Percentiles rank a stretch among this genome's conserved stretches.
Evolutionary conservation across 2,329 filamentous ascomycete genomes (phyloP).

Genomic region (Sclerotinia subarctica): DNA sequence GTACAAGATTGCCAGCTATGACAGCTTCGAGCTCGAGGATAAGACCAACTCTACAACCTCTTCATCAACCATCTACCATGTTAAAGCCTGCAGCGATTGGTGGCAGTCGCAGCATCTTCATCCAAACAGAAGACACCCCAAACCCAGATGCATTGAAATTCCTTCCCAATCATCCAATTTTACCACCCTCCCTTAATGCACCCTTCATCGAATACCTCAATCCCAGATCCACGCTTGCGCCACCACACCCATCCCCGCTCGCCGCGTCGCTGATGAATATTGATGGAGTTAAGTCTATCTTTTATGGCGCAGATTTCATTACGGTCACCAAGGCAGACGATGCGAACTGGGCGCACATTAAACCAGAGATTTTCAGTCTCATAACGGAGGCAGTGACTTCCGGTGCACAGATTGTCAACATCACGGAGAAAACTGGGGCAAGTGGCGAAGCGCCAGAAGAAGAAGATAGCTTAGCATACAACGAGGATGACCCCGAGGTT

Average conservation of each 20-base stretch:
- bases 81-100: slow-evolving; percentile 40
- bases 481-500: slow-evolving; percentile 89
- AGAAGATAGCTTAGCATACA: slow-evolving; percentile 73
- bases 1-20: slow-evolving; percentile 45
- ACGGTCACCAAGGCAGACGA: slow-evolving; percentile 89
- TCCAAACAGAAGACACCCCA: slow-evolving; percentile 92
- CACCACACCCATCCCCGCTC: slow-evolving; percentile 86
- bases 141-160: slow-evolving; percentile 98
- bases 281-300: slow-evolving; percentile 90
- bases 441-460: slow-evolving; percentile 47
- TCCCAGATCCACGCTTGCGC: slow-evolving; percentile 81
- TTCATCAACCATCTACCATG: slow-evolving; percentile 42
- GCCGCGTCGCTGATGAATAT: slow-evolving; percentile 88
- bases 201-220: slow-evolving; percentile 90
- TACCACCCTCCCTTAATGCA: slow-evolving; percentile 69
- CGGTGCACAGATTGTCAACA: slow-evolving; percentile 76
- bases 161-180: slow-evolving; percentile 80
- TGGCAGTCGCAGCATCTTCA: slow-evolving; percentile 78
- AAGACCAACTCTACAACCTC: slow-evolving; percentile 45
- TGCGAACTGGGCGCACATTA: slow-evolving; percentile 90
- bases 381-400: slow-evolving; percentile 90
- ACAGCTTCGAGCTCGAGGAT: slow-evolving; percentile 46
- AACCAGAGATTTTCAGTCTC: slow-evolving; percentile 89
- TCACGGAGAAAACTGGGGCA: slow-evolving; percentile 57
- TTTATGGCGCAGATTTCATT: slow-evolving; percentile 94